Evolutionary conservation across 2,329 filamentous ascomycete species (phyloP), one percentile per base, ranked within the genome.

Genomic region (Elsinoe arachidis): DNA sequence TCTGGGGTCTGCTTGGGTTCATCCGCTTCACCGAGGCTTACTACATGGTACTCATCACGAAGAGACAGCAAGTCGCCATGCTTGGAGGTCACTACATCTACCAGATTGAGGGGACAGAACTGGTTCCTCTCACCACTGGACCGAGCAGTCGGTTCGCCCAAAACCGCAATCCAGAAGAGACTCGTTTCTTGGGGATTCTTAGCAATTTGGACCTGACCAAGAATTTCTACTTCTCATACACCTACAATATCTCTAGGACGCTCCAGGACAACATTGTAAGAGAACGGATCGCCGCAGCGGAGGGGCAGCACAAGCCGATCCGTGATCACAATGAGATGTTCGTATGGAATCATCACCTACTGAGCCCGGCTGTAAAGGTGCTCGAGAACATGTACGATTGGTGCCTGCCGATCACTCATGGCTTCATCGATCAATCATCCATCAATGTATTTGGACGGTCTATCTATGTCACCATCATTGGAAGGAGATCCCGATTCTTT

Each of bases 211-310:
- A 99, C 69, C 75, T 99, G 60, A 90, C 87, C 0, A 82, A 87
- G 58, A 95, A 88, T 0, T 99, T 99, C 70, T 99, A 99, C 72
- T 99, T 96, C 75, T 96, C 92, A 74, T 96, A 96, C 69, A 95
- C 92, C 0, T 99, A 99, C 73, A 90, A 99, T 68, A 87, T 97
- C 63, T 99, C 93, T 0, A 83, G 85, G 56, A 95, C 90, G 1
- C 76, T 99, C 47, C 93, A 99, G 70, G 84, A 92, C 67, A 99
- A 99, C 66, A 90, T 99, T 60, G 85, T 85, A 17, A 80, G 84
- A 33, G 90, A 96, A 71, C 81, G 93, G 38, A 78, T 81, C 51
- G 83, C 85, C 2, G 73, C 95, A 52, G 79, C 82, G 30, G 77
- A 84, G 60, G 88, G 87, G 1, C 72, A 78, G 11, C 75, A 81